These are phyloP conservation scores for Ilyonectria sp. DNA, from an alignment of 2,329 filamentous ascomycete genomes.

Conservation along the genomic window DNA sequence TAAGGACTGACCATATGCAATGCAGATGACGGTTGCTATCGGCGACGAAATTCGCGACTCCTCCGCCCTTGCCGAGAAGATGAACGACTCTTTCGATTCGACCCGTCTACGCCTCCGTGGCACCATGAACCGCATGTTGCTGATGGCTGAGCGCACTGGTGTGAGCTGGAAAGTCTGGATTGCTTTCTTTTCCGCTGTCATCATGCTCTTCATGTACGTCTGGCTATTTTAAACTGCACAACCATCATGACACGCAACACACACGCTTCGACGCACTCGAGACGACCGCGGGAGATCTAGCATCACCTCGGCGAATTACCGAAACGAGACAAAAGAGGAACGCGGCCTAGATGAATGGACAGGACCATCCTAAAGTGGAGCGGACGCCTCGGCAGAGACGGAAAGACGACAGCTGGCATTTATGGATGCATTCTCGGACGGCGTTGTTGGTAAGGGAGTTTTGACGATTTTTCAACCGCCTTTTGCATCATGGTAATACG, in stretches of 20 bases:
- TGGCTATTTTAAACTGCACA: conserved; percentile 80
- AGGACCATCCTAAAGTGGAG: not conserved
- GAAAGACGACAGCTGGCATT: conserved; percentile 21
- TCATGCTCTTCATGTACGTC: conserved; percentile 89
- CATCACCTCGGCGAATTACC: not conserved
- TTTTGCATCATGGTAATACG: conserved; percentile 11
- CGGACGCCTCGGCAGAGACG: not conserved
- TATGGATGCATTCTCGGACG: conserved; percentile 41
- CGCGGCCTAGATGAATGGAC: not conserved
- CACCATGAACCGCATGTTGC: conserved; percentile 96
- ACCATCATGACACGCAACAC: not conserved
- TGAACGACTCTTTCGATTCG: conserved; percentile 94
- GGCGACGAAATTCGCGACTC: conserved; percentile 96
- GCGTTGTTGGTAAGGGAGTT: conserved; percentile 46
- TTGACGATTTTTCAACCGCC: conserved; percentile 21
- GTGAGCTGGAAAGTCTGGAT: conserved; percentile 97
- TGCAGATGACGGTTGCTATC: conserved; percentile 89
- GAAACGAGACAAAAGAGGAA: conserved; percentile 10
- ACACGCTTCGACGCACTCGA: not conserved
- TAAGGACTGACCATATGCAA: conserved; percentile 26
- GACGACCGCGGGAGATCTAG: not conserved
- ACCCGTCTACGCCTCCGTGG: conserved; percentile 85
- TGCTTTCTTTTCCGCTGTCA: conserved; percentile 87
- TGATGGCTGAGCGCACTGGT: conserved; percentile 96
- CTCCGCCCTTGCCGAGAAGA: conserved; percentile 89